These are phyloP conservation scores for Alternaria alternata DNA, from an alignment of 2,329 filamentous ascomycete species.

Conservation along the genomic window DNA sequence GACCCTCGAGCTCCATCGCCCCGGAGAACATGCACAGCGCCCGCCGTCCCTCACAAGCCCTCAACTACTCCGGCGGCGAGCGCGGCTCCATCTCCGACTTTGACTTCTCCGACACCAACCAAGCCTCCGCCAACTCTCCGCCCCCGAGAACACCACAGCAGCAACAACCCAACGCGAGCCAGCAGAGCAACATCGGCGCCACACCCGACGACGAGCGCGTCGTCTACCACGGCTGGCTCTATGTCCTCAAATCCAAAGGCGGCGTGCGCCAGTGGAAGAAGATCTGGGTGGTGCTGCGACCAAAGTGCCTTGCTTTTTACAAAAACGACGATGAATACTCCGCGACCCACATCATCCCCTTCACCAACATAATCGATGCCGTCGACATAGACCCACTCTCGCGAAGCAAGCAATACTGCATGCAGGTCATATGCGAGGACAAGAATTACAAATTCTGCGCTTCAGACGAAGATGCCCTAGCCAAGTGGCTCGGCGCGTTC, in stretches of 20 bases:
- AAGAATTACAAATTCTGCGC: slow-evolving; percentile 66
- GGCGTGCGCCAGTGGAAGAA: slow-evolving; percentile 95
- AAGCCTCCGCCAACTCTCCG: slow-evolving; percentile 60
- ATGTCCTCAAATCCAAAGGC: slow-evolving; percentile 80
- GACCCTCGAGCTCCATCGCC: slow-evolving; percentile 36
- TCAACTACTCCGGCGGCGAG: slow-evolving; percentile 70
- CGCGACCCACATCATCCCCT: slow-evolving; percentile 80
- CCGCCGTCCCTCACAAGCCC: slow-evolving; percentile 68
- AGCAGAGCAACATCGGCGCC: slow-evolving; percentile 63
- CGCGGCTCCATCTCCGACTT: slow-evolving; percentile 86
- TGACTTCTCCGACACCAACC: slow-evolving; percentile 81
- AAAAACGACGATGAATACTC: slow-evolving; percentile 92
- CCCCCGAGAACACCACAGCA: slow-evolving; percentile 30
- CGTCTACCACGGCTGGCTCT: slow-evolving; percentile 92
- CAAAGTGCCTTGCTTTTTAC: slow-evolving; percentile 86
- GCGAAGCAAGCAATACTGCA: slow-evolving; percentile 82
- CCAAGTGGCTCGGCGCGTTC: slow-evolving; percentile 86
- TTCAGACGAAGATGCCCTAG: slow-evolving; percentile 79
- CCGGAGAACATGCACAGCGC: slow-evolving; percentile 48
- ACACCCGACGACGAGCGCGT: slow-evolving; percentile 78
- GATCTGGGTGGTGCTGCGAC: slow-evolving; percentile 89
- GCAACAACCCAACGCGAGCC: slow-evolving; percentile 66
- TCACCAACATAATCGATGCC: slow-evolving; percentile 82
- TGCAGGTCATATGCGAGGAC: slow-evolving; percentile 94
- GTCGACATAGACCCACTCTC: slow-evolving; percentile 92